Evolutionary conservation across 2,329 filamentous ascomycete species (phyloP), one percentile per base, ranked within the genome.

Genomic region (Conoideocrella luteorostrata): DNA sequence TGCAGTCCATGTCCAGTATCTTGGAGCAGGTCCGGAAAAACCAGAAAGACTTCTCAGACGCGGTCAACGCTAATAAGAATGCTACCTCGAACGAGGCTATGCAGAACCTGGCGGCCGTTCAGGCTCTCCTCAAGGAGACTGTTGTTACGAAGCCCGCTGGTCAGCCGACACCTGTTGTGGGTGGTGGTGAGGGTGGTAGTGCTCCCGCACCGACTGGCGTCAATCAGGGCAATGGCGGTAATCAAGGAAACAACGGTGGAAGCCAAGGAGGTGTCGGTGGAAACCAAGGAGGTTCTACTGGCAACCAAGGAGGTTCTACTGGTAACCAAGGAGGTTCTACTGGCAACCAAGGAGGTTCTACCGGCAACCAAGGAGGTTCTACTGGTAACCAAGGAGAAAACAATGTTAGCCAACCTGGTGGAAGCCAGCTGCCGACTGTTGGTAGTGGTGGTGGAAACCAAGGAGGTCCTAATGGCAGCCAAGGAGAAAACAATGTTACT

Each of bases 11-110:
- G 5, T 59, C 70, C 2, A 66, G 56, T 13, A 65, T 79, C 33
- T 50, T 65, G 2, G 62, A 57, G 2, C 75, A 82, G 59, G 66
- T 79, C 17, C 56, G 65, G 33, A 56, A 69, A 50, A 74, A 81
- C 60, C 58, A 73, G 44, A 57, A 65, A 24, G 75, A 80, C 50
- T 66, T 82, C 5, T 57, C 62, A 0, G 53, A 50, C 5, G 52
- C 63, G 2, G 52, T 73, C 7, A 49, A 58, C 2, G 71, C 69
- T 4, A 74, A 73, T 51, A 55, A 69, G 46, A 61, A 66, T 22
- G 66, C 68, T 29, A 68, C 64, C 15, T 44, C 53, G 1, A 48
- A 55, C 0, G 47, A 52, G 34, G 58, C 53, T 3, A 42, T 43
- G 15, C 56, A 57, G 48, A 61, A 63, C 46, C 45, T 48, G 4